A percentile compares a stretch with the other conserved stretches of the same genome.
phyloP scores from a whole-genome alignment of 306 rosid species.

The Chamaecrista fasciculata region DNA sequence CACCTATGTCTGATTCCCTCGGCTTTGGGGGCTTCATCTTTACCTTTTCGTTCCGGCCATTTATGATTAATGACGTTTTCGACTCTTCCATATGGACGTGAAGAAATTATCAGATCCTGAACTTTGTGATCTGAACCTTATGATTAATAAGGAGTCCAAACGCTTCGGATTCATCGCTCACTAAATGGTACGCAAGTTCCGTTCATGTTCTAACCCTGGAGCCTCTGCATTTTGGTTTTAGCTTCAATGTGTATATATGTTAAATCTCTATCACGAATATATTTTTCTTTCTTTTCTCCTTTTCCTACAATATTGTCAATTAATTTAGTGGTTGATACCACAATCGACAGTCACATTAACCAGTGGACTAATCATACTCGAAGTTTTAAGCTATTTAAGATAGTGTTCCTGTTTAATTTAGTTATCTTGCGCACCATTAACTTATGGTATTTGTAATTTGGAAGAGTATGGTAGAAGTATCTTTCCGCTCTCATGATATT shows the following conservation, averaged over 20 bases:
- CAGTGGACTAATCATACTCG: background rate
- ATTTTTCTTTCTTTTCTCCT: background rate
- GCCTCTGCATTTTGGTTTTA: background rate
- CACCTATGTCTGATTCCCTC: slow-evolving; percentile 4
- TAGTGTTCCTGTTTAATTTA: background rate
- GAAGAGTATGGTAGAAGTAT: background rate
- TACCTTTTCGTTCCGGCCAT: background rate
- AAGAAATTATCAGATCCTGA: slow-evolving; percentile 25
- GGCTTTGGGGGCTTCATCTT: slow-evolving; percentile 18
- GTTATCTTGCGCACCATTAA: slow-evolving; percentile 13
- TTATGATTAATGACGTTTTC: slow-evolving; percentile 15
- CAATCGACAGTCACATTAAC: background rate
- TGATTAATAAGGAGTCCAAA: slow-evolving; percentile 32
- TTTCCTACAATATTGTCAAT: background rate
- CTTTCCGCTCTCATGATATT: slow-evolving; percentile 4
- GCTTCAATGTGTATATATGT: too few relatives aligned
- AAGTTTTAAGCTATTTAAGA: background rate
- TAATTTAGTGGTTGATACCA: background rate
- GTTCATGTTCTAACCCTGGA: background rate
- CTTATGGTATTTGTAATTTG: slow-evolving; percentile 11
- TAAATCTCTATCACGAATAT: background rate
- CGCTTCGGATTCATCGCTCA: slow-evolving; percentile 34
- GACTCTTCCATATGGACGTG: slow-evolving; percentile 6
- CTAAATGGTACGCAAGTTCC: slow-evolving; percentile 50
- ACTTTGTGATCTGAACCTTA: slow-evolving; percentile 26